These are phyloP conservation scores for Apophysomyces elegans DNA, from an alignment of 371 early-diverging fungal species.

Conservation along the genomic window DNA sequence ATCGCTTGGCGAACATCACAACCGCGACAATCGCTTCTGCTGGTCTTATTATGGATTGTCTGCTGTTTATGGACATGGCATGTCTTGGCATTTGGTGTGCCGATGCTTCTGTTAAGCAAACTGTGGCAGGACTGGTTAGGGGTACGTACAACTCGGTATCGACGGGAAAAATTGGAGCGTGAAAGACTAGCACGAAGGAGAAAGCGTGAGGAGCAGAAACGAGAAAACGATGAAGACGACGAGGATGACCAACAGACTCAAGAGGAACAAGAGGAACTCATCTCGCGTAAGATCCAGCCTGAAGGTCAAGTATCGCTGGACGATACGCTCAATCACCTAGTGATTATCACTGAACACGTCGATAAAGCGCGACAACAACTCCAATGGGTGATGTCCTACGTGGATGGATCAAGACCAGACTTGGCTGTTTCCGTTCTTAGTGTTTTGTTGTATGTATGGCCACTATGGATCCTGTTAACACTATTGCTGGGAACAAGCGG, in stretches of 20 bases:
- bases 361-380: slow-evolving; percentile 17
- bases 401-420: slow-evolving; percentile 36
- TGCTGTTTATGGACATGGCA: slow-evolving; percentile 41
- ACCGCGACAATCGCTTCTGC: slow-evolving; percentile 32
- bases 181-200: slow-evolving; percentile 21
- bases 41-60: slow-evolving; percentile 31
- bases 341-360: slow-evolving; percentile 30
- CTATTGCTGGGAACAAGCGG: slow-evolving; percentile 28
- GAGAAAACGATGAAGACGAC: slow-evolving; percentile 28
- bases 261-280: slow-evolving; percentile 31
- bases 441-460: slow-evolving; percentile 34
- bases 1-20: slow-evolving; percentile 31
- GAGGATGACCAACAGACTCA: slow-evolving; percentile 19
- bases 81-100: slow-evolving; percentile 33
- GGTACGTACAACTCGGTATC: slow-evolving; percentile 22
- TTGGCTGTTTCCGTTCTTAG: slow-evolving; percentile 24
- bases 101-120: slow-evolving; percentile 28
- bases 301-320: slow-evolving; percentile 44
- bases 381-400: slow-evolving; percentile 4
- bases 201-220: slow-evolving; percentile 21
- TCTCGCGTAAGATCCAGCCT: slow-evolving; percentile 37
- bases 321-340: slow-evolving; percentile 42
- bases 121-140: slow-evolving; percentile 36
- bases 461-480: slow-evolving; percentile 34
- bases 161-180: slow-evolving; percentile 38